phyloP scores from a whole-genome alignment of 2,329 filamentous ascomycete genomes.

The Phoma sp. region DNA sequence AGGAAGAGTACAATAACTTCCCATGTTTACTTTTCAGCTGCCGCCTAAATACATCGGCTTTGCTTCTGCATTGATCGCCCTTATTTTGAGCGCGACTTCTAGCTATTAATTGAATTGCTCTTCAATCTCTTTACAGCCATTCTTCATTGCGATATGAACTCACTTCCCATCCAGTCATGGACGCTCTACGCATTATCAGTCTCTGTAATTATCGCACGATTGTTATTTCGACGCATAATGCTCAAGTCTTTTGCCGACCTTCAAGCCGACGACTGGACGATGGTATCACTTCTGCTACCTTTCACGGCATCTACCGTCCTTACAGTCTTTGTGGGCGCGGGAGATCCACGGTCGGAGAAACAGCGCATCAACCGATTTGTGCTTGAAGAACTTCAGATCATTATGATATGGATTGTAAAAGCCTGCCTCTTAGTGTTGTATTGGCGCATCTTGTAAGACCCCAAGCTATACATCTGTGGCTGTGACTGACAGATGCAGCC shows the following conservation, averaged over 20 bases:
- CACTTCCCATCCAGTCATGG: constrained; percentile 33
- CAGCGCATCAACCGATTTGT: constrained; percentile 28
- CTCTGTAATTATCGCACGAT: constrained; percentile 29
- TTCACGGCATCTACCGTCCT: constrained; percentile 29
- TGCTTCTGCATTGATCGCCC: background rate
- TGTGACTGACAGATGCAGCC: constrained; percentile 17
- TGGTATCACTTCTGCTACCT: constrained; percentile 31
- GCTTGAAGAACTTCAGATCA: constrained; percentile 35
- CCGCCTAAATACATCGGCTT: background rate
- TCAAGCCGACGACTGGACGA: constrained; percentile 38
- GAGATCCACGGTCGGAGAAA: background rate
- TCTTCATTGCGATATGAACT: constrained; percentile 5
- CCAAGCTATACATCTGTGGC: background rate
- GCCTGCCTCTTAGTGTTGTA: constrained; percentile 37
- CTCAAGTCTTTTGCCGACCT: constrained; percentile 29
- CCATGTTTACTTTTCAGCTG: constrained; percentile 4
- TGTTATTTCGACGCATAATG: constrained; percentile 30
- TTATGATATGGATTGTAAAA: constrained; percentile 36
- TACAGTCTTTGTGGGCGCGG: constrained; percentile 18
- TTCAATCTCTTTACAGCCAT: background rate
- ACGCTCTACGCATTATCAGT: constrained; percentile 29
- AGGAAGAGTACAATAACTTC: background rate
- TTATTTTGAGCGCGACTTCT: background rate
- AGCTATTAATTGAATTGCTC: background rate
- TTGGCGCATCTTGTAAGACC: constrained; percentile 37